Evolutionary conservation across 2,329 filamentous ascomycete species (phyloP).

Genomic region (Monosporascus cannonballus): DNA sequence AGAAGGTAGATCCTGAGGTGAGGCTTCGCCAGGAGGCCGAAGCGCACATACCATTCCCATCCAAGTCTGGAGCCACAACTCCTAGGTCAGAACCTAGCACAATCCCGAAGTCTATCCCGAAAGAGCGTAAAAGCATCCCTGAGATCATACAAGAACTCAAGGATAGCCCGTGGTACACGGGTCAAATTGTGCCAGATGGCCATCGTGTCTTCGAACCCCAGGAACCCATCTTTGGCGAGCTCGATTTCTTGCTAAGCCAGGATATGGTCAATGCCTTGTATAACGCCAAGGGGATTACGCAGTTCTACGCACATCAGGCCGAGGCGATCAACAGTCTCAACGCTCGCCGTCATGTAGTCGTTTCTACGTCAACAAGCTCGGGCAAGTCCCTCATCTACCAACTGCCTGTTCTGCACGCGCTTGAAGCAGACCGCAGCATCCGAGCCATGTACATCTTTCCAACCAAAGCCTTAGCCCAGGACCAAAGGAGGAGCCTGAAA

Average conservation of each 20-base stretch:
- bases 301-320: slow-evolving; percentile 86
- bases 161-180: slow-evolving; percentile 77
- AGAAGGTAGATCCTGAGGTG: slow-evolving; percentile 61
- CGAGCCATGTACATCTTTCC: slow-evolving; percentile 97
- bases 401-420: slow-evolving; percentile 78
- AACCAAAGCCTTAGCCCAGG: slow-evolving; percentile 92
- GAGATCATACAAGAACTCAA: slow-evolving; percentile 85
- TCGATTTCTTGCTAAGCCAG: slow-evolving; percentile 83
- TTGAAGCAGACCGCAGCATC: slow-evolving; percentile 71
- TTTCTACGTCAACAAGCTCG: slow-evolving; percentile 91
- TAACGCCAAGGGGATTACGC: slow-evolving; percentile 80
- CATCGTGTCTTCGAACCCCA: slow-evolving; percentile 88
- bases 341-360: slow-evolving; percentile 78
- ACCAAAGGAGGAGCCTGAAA: slow-evolving; percentile 82
- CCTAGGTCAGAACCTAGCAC: slow-evolving; percentile 31
- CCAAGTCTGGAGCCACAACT: slow-evolving; percentile 32
- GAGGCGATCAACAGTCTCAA: slow-evolving; percentile 88
- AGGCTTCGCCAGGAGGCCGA: slow-evolving; percentile 54
- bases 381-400: slow-evolving; percentile 99
- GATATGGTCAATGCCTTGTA: slow-evolving; percentile 92
- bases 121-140: slow-evolving; percentile 70
- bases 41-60: slow-evolving; percentile 56
- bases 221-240: slow-evolving; percentile 71
- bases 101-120: slow-evolving; percentile 68
- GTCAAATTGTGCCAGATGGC: slow-evolving; percentile 88